Base-by-base conservation (phyloP, 2,329 filamentous ascomycete genomes). In the Claviceps sp. region DNA sequence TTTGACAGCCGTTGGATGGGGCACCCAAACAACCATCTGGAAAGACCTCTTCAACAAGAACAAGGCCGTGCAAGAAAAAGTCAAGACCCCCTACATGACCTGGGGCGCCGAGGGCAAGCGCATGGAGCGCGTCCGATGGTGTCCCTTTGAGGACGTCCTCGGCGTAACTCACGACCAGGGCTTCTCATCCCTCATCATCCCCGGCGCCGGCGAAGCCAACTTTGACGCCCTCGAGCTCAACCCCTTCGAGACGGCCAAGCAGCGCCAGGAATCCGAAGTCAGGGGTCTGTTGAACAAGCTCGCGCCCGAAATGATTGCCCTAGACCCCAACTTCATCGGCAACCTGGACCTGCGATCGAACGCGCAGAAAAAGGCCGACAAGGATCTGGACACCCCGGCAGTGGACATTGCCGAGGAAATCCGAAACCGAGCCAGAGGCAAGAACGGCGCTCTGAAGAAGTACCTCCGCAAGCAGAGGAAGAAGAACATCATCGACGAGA, bases 401-500 rank as follows among this genome's bases (percentile, higher is more conserved):
- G 67, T 70, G 40, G 74, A 78, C 59, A 63, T 80, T 13, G 76
- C 75, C 55, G 78, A 80, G 54, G 78, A 84, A 63, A 77, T 84
- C 50, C 75, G 79, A 69, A 93, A 96, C 65, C 78, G 85, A 52
- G 89, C 87, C 17, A 76, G 91, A 53, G 93, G 93, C 51, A 89
- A 90, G 76, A 98, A 95, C 64, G 89, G 85, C 59, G 87, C 87
- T 54, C 70, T 97, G 57, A 83, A 89, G 64, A 89, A 90, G 67
- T 90, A 94, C 65, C 69, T 97, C 63, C 76, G 93, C 58, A 97
- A 97, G 81, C 90, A 93, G 72, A 83, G 88, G 46, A 84, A 85
- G 63, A 88, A 85, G 76, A 97, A 97, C 67, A 81, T 98, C 53
- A 89, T 98, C 66, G 93, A 98, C 73, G 93, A 96, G 76, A 90